phyloP scores from a whole-genome alignment of 352 stramenopile genomes.

The Globisporangium polare region DNA sequence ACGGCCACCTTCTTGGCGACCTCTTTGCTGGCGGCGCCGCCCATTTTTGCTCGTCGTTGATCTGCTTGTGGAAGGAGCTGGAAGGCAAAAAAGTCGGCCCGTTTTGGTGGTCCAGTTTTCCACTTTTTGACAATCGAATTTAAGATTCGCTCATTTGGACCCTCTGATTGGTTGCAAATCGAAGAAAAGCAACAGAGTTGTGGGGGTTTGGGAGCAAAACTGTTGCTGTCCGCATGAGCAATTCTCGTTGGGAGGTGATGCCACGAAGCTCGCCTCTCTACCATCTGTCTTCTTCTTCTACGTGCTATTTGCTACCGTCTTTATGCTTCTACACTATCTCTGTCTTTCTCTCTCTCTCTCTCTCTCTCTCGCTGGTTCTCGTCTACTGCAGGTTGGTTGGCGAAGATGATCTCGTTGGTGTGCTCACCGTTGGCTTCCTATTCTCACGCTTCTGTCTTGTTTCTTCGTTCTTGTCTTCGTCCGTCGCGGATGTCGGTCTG shows the following conservation, averaged over 20 bases:
- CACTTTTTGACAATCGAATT: constrained; percentile 5
- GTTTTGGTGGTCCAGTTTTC: constrained; percentile 9
- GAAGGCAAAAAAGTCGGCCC: not conserved
- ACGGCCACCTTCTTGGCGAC: constrained; percentile 14
- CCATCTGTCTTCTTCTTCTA: constrained; percentile 1
- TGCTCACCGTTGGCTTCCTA: not conserved
- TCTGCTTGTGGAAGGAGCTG: not conserved
- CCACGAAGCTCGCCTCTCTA: not conserved
- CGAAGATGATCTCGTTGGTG: not conserved
- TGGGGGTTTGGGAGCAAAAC: not conserved
- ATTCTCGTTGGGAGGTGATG: not conserved
- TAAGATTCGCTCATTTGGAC: no score
- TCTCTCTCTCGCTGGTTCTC: not conserved
- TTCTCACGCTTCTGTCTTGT: not conserved
- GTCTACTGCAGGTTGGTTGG: not conserved
- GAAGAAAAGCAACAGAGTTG: not conserved
- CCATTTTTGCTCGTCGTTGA: constrained; percentile 9
- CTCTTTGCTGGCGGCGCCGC: constrained; percentile 12
- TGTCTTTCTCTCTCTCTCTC: no score
- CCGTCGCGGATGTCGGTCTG: no score
- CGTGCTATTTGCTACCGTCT: not conserved
- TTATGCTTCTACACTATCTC: no score
- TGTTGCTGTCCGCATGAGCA: not conserved
- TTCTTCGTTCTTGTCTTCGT: not conserved
- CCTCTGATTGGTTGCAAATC: not conserved